Conservation (phyloP, 768 basidiomycete genomes). For the Tricholoma saponaceum region DNA sequence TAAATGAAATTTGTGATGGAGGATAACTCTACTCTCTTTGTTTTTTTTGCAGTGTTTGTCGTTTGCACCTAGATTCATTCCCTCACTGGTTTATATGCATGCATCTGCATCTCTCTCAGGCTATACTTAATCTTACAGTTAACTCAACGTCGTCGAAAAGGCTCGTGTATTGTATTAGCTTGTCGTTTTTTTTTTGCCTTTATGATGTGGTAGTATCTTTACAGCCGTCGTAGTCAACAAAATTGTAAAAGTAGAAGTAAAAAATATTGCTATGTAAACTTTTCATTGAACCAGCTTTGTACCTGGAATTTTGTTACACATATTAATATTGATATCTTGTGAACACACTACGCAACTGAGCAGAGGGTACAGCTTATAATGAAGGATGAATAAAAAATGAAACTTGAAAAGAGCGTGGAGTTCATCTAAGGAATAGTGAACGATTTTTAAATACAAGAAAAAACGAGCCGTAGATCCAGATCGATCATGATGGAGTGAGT, state of each 20-base stretch:
- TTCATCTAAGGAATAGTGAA: not conserved
- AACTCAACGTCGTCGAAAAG: not conserved
- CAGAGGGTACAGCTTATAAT: too few species aligned
- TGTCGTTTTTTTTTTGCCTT: not conserved
- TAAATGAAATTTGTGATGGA: conserved; percentile 6
- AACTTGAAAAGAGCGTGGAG: not conserved
- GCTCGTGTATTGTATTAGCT: too few species aligned
- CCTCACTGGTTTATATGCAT: not conserved
- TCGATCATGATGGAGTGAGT: not conserved
- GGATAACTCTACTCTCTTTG: not conserved
- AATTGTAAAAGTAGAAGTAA: not conserved
- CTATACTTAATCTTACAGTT: not conserved
- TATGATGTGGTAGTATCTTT: not conserved
- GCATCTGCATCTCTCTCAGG: too few species aligned
- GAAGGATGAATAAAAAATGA: not conserved
- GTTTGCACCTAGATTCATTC: not conserved
- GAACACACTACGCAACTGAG: too few species aligned
- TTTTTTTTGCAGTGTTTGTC: not conserved
- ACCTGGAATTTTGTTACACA: too few species aligned
- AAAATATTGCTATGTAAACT: too few species aligned
- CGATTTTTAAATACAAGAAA: not conserved
- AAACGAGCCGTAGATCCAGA: not conserved
- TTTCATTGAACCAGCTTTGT: too few species aligned
- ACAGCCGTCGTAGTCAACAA: not conserved
- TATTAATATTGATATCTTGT: too few species aligned